These are phyloP conservation scores for Cystobasidium ongulense DNA, from an alignment of 768 basidiomycete genomes.

Conservation along the genomic window DNA sequence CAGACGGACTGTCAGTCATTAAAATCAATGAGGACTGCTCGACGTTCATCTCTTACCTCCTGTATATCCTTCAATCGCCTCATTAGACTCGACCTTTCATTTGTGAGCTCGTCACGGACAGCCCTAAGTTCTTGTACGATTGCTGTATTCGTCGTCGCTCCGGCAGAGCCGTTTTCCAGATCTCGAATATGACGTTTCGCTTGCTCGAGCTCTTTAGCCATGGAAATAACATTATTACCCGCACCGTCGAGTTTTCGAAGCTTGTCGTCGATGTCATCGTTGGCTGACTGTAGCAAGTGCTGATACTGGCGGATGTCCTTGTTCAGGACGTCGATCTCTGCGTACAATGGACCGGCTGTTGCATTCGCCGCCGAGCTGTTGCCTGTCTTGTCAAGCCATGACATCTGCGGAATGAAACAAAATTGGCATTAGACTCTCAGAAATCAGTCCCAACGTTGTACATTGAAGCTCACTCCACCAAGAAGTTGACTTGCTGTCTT, in stretches of 20 bases:
- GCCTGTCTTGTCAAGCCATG: slow-evolving; percentile 50
- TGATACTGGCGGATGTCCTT: slow-evolving; percentile 44
- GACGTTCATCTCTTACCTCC: slow-evolving; percentile 51
- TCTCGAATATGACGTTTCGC: slow-evolving; percentile 14
- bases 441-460: neutral
- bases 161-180: neutral
- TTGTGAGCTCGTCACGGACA: slow-evolving; percentile 62
- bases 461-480: slow-evolving; percentile 33
- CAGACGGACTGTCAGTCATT: slow-evolving; percentile 57
- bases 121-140: slow-evolving; percentile 65
- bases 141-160: neutral
- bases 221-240: slow-evolving; percentile 35
- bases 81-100: slow-evolving; percentile 67
- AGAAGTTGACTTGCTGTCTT: slow-evolving; percentile 38
- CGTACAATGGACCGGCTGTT: slow-evolving; percentile 54
- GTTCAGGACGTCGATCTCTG: slow-evolving; percentile 65
- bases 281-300: slow-evolving; percentile 62
- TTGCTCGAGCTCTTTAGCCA: slow-evolving; percentile 35
- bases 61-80: slow-evolving; percentile 58
- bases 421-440: slow-evolving; percentile 64
- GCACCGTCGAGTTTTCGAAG: slow-evolving; percentile 75
- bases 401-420: slow-evolving; percentile 46
- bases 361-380: slow-evolving; percentile 52
- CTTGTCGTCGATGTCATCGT: slow-evolving; percentile 79
- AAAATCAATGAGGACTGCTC: slow-evolving; percentile 43